Conservation (phyloP, 805 yeast genomes). For the Pichia thaimueangensis region DNA sequence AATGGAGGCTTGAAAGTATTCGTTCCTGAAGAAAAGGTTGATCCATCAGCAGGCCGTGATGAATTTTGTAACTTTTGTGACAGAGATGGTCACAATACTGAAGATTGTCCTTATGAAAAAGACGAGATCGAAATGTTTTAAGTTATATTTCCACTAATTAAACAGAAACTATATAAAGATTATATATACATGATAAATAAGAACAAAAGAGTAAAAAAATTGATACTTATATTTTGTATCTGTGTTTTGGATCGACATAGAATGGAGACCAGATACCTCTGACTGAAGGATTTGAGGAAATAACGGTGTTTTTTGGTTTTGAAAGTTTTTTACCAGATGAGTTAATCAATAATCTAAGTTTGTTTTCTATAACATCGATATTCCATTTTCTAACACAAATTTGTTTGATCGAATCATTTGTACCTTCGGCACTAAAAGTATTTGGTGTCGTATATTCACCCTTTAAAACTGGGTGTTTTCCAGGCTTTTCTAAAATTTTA, state of each 20-base stretch:
- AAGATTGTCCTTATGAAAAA: slow-evolving; percentile 81
- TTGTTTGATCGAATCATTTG: slow-evolving; percentile 26
- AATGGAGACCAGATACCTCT: slow-evolving; percentile 98
- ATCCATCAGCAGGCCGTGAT: slow-evolving; percentile 67
- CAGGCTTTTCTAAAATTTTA: slow-evolving; percentile 60
- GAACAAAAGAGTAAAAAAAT: not conserved
- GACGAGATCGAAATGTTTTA: slow-evolving; percentile 34
- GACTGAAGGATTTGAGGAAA: slow-evolving; percentile 72
- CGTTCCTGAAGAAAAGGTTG: slow-evolving; percentile 41
- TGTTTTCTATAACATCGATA: slow-evolving; percentile 53
- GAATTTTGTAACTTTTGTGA: slow-evolving; percentile 95
- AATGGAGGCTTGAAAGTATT: slow-evolving; percentile 30
- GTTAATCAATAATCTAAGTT: slow-evolving; percentile 56
- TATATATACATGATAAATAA: slow-evolving; percentile 5
- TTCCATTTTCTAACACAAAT: slow-evolving; percentile 75
- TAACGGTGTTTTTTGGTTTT: slow-evolving; percentile 71
- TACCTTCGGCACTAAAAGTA: not conserved
- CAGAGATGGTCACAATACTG: slow-evolving; percentile 78
- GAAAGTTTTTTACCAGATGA: slow-evolving; percentile 58
- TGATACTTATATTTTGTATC: slow-evolving; percentile 23
- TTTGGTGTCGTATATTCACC: slow-evolving; percentile 43
- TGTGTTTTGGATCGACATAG: slow-evolving; percentile 53
- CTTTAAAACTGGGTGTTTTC: slow-evolving; percentile 67
- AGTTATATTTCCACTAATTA: too few species aligned
- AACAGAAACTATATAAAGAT: too few species aligned